phyloP scores from a whole-genome alignment of 2,329 filamentous ascomycete genomes.

The Cryphonectria nitschkei region DNA sequence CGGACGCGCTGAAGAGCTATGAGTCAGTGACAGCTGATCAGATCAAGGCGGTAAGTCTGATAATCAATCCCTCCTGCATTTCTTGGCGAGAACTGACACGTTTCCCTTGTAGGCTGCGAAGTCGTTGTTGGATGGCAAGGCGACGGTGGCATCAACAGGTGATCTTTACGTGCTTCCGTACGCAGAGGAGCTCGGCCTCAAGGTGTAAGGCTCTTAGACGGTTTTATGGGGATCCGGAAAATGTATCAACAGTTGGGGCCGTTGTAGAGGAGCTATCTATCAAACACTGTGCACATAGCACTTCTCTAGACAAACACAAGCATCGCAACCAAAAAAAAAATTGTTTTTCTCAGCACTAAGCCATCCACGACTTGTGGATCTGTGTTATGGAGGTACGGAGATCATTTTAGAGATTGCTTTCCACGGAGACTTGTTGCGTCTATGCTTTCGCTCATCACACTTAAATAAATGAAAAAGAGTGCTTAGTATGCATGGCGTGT shows the following conservation, averaged over 20 bases:
- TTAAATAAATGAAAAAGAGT: neutral
- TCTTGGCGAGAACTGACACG: conserved; percentile 35
- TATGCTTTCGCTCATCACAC: neutral
- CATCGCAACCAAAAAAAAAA: conserved; percentile 24
- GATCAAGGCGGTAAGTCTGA: conserved; percentile 75
- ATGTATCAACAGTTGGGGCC: conserved; percentile 49
- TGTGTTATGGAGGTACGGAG: neutral
- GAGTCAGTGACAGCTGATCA: conserved; percentile 82
- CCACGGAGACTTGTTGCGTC: neutral
- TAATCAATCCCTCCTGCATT: neutral
- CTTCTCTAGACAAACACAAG: conserved; percentile 37
- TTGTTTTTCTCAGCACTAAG: conserved; percentile 14
- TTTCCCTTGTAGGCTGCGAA: conserved; percentile 72
- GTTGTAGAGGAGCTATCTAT: conserved; percentile 42
- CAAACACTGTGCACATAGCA: conserved; percentile 50
- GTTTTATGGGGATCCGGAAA: conserved; percentile 33
- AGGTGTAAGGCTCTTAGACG: conserved; percentile 68
- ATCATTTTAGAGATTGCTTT: neutral
- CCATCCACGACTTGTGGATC: neutral
- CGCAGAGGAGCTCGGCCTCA: conserved; percentile 91
- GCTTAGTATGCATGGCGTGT: neutral
- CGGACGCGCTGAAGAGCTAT: conserved; percentile 76
- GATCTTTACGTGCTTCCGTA: conserved; percentile 91
- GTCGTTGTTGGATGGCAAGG: conserved; percentile 83
- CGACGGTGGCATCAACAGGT: conserved; percentile 85